phyloP scores from a whole-genome alignment of 768 basidiomycete genomes.

The Tylopilus sp. region DNA sequence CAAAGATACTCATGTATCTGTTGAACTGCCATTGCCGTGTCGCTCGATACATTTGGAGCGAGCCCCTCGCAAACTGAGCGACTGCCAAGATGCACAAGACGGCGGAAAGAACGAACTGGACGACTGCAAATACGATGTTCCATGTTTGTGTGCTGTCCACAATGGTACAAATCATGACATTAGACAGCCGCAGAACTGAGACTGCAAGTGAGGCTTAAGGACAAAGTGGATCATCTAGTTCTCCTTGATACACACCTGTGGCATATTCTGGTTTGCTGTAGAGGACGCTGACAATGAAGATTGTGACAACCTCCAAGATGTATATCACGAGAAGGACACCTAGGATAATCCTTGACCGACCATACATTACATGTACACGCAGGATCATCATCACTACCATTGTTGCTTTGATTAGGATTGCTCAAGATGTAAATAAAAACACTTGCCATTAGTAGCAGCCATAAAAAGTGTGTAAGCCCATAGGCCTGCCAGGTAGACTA shows the following conservation, averaged over 20 bases:
- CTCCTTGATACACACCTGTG: background rate
- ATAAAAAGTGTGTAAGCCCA: background rate
- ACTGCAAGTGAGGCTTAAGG: background rate
- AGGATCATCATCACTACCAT: background rate
- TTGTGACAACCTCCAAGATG: background rate
- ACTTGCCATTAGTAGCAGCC: background rate
- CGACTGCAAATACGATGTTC: no score
- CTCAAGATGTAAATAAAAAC: background rate
- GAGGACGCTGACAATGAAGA: background rate
- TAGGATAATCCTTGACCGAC: constrained; percentile 1
- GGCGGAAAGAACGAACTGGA: no score
- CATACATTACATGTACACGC: background rate
- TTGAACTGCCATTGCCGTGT: no score
- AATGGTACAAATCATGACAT: no score
- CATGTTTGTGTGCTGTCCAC: no score
- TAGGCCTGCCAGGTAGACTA: background rate
- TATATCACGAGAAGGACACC: constrained; percentile 1
- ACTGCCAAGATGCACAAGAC: no score
- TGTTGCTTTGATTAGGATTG: background rate
- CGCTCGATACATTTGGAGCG: no score
- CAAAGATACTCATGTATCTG: no score
- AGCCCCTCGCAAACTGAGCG: no score
- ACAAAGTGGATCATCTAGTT: background rate
- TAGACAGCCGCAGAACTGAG: background rate
- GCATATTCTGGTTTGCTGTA: background rate